Evolutionary conservation across 108 stramenopile genomes (phyloP), one percentile per base, ranked within the genome.

Genomic region (Poteriospumella lacustris): DNA sequence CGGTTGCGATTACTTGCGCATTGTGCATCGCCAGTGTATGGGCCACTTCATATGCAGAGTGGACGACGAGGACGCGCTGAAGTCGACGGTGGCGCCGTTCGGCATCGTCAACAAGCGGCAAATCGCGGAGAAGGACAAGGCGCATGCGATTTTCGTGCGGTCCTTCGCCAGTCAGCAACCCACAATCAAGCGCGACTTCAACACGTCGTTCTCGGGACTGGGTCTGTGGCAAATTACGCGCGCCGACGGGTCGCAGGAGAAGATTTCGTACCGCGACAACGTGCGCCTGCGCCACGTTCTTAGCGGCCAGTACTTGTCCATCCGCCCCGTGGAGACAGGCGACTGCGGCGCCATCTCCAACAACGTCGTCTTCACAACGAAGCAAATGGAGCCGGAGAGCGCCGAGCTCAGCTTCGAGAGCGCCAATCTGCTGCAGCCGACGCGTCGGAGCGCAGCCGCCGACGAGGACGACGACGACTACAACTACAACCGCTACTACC

Each of bases 201-300:
- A 24, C 9, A 9, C 19, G 26, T 3, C 70, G 5, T 52, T 33
- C 44, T 39, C 70, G 28, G 5, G 9, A 3, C 41, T 42, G 26
- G 70, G 70, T 73, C 26, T 73, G 5, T 73, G 70, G 70, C 70
- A 73, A 42, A 44, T 73, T 3, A 26, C 36, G 3, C 70, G 31
- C 33, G 24, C 36, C 5, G 31, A 19, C 9, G 5, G 3, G 29
- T 3, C 31, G 5, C 9, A 33, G 28, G 70, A 5, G 38, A 5
- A 5, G 38, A 5, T 73, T 5, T 5, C 12, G 5, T 52, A 56
- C 24, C 9, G 41, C 41, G 12, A 5, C 9, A 24, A 3, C 9
- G 33, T 73, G 38, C 5, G 41, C 26, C 41, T 73, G 9, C 26
- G 33, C 9, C 70, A 73, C 36, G 12, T 73, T 26, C 40, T 73